Percentiles rank a stretch among this genome's conserved stretches.
phyloP scores from a whole-genome alignment of 1,139 yeast species.

The Lodderomyces orthopsilosis region DNA sequence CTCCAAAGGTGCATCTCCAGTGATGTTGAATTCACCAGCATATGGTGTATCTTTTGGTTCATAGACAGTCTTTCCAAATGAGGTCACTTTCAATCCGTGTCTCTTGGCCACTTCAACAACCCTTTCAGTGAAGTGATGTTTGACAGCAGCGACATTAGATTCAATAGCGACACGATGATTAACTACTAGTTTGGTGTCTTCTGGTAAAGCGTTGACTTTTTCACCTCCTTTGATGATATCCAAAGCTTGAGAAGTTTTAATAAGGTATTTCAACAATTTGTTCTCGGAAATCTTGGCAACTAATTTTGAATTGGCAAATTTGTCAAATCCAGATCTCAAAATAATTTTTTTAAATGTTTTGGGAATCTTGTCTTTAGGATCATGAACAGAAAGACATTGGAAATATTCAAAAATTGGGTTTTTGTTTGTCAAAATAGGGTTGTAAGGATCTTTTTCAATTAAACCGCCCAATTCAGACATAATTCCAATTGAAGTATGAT shows the following conservation, averaged over 20 bases:
- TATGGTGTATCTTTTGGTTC: slow-evolving; percentile 11
- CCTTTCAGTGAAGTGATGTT: slow-evolving; percentile 22
- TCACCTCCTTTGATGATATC: slow-evolving; percentile 39
- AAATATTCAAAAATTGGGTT: slow-evolving; percentile 33
- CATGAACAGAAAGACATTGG: slow-evolving; percentile 41
- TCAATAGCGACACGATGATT: slow-evolving; percentile 35
- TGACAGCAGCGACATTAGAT: slow-evolving; percentile 20
- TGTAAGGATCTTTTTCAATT: slow-evolving; percentile 38
- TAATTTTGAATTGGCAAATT: slow-evolving; percentile 29
- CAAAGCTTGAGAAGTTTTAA: slow-evolving; percentile 37
- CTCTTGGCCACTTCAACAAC: slow-evolving; percentile 27
- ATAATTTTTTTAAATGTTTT: slow-evolving; percentile 23
- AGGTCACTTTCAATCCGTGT: slow-evolving; percentile 24
- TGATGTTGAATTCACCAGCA: slow-evolving; percentile 26
- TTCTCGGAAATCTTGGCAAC: slow-evolving; percentile 18
- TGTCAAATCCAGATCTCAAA: slow-evolving; percentile 34
- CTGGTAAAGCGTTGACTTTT: slow-evolving; percentile 43
- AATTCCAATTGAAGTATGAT: slow-evolving; percentile 46
- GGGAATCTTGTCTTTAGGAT: slow-evolving; percentile 21
- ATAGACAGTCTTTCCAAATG: slow-evolving; percentile 22
- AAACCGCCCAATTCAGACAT: slow-evolving; percentile 37
- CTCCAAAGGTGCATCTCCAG: slow-evolving; percentile 20
- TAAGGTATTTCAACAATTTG: slow-evolving; percentile 24
- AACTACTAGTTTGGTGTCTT: slow-evolving; percentile 27
- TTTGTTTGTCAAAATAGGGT: slow-evolving; percentile 27